Conservation (phyloP, 225 moss, liverwort and hornwort species). For the Pseudisothecium myosuroides region DNA sequence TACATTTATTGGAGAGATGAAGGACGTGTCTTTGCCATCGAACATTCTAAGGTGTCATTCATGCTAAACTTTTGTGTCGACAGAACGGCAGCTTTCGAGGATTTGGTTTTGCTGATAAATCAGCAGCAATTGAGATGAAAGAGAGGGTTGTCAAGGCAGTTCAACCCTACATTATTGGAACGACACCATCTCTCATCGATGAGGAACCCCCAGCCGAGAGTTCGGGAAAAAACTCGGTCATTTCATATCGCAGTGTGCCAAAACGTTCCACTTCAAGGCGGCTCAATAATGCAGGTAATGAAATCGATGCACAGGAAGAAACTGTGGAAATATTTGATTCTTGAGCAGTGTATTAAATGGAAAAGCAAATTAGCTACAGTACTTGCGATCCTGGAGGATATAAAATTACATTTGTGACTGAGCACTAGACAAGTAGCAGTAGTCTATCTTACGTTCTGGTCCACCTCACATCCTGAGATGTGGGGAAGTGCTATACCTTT, state of each 20-base stretch:
- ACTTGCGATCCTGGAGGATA: neutral
- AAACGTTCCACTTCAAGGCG: slow-evolving; percentile 37
- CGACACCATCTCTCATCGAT: slow-evolving; percentile 19
- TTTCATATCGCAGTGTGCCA: slow-evolving; percentile 56
- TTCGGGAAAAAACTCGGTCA: slow-evolving; percentile 15
- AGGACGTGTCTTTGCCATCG: neutral
- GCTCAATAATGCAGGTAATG: slow-evolving; percentile 33
- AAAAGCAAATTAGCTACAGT: neutral
- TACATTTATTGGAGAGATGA: neutral
- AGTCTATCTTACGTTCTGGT: neutral
- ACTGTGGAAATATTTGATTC: neutral
- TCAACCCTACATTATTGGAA: slow-evolving; percentile 40
- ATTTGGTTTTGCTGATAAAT: slow-evolving; percentile 42
- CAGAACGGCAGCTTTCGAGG: slow-evolving; percentile 61
- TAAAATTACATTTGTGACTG: neutral
- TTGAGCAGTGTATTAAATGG: neutral
- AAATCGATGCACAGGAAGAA: neutral
- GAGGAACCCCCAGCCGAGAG: slow-evolving; percentile 18
- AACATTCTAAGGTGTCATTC: neutral
- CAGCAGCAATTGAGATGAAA: slow-evolving; percentile 52
- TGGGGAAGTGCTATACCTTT: neutral
- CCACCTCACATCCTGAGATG: neutral
- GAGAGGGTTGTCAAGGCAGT: slow-evolving; percentile 46
- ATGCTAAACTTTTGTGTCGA: slow-evolving; percentile 1
- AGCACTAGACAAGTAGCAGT: neutral